These are phyloP conservation scores for Rostrohypoxylon terebratum DNA, from an alignment of 495 filamentous ascomycete species.

Conservation along the genomic window DNA sequence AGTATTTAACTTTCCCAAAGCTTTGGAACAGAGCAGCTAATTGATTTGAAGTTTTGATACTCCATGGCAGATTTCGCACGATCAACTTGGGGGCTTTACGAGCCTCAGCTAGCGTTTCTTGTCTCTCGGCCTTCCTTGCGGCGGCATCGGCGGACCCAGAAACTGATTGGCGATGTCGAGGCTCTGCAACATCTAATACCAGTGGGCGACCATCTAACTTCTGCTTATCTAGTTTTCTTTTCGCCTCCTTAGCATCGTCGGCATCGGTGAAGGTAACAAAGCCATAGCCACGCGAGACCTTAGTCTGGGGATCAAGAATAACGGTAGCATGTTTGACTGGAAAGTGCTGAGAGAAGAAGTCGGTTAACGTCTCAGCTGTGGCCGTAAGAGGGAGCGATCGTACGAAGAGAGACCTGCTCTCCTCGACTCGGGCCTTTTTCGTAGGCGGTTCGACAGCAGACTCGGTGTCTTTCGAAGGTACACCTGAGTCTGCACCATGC, in stretches of 20 bases:
- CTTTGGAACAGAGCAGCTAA: conserved; percentile 79
- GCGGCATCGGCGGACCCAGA: conserved; percentile 50
- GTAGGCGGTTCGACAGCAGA: conserved; percentile 47
- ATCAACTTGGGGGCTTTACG: conserved; percentile 84
- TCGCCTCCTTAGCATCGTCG: conserved; percentile 85
- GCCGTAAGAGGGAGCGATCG: conserved; percentile 80
- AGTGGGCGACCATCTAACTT: conserved; percentile 82
- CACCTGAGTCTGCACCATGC: conserved; percentile 44
- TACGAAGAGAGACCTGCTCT: conserved; percentile 84
- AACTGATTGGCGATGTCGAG: conserved; percentile 76
- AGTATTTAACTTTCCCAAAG: conserved; percentile 89
- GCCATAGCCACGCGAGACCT: conserved; percentile 88
- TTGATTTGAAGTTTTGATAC: conserved; percentile 85
- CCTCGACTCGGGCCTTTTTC: conserved; percentile 61
- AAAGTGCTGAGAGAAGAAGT: conserved; percentile 91
- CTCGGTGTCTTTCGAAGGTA: conserved; percentile 33
- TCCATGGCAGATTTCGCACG: conserved; percentile 96
- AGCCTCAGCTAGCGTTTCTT: conserved; percentile 64
- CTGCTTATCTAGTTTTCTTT: conserved; percentile 79
- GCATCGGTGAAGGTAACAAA: conserved; percentile 97
- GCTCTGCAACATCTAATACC: conserved; percentile 86
- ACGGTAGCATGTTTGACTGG: conserved; percentile 94
- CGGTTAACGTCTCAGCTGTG: conserved; percentile 85
- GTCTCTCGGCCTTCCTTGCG: conserved; percentile 68
- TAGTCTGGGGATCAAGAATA: conserved; percentile 82